Percentiles rank a stretch among this genome's conserved stretches.
Evolutionary conservation across 768 basidiomycete genomes (phyloP).

Genomic region (Leccinum arenicola): DNA sequence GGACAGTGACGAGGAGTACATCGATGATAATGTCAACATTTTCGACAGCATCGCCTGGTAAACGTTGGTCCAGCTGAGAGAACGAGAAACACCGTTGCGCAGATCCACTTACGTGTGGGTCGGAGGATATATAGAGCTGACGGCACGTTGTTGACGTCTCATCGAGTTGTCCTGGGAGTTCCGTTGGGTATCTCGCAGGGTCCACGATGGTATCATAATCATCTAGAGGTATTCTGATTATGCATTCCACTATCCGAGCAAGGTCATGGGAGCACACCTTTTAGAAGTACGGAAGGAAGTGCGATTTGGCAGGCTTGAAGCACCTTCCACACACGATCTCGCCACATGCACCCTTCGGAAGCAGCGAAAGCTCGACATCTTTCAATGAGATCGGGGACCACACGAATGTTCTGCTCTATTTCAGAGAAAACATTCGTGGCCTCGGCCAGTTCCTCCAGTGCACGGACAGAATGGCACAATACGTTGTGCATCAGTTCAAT

Average conservation of each 20-base stretch:
- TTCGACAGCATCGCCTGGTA: not conserved
- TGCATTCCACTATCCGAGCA: not conserved
- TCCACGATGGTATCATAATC: slow-evolving; percentile 33
- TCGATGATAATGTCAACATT: slow-evolving; percentile 51
- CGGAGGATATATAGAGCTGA: slow-evolving; percentile 26
- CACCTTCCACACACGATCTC: slow-evolving; percentile 26
- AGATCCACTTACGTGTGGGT: slow-evolving; percentile 24
- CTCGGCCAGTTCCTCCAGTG: slow-evolving; percentile 38
- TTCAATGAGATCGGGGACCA: slow-evolving; percentile 24
- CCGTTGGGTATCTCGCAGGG: slow-evolving; percentile 23
- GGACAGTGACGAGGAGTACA: slow-evolving; percentile 61
- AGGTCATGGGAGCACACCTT: slow-evolving; percentile 29
- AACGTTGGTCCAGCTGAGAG: not conserved
- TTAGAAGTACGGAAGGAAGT: slow-evolving; percentile 34
- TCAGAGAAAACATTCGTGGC: slow-evolving; percentile 34
- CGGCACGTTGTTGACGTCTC: slow-evolving; percentile 31
- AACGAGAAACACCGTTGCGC: slow-evolving; percentile 26
- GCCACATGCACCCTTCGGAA: slow-evolving; percentile 26
- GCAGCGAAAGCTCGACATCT: slow-evolving; percentile 24
- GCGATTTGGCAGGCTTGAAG: slow-evolving; percentile 16
- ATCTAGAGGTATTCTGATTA: slow-evolving; percentile 24
- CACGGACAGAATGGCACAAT: slow-evolving; percentile 20
- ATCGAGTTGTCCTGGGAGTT: slow-evolving; percentile 24
- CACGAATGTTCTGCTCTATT: slow-evolving; percentile 24
- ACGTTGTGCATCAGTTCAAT: slow-evolving; percentile 20